Conservation (phyloP, 768 basidiomycete species). For the Boletus rubescentipes region DNA sequence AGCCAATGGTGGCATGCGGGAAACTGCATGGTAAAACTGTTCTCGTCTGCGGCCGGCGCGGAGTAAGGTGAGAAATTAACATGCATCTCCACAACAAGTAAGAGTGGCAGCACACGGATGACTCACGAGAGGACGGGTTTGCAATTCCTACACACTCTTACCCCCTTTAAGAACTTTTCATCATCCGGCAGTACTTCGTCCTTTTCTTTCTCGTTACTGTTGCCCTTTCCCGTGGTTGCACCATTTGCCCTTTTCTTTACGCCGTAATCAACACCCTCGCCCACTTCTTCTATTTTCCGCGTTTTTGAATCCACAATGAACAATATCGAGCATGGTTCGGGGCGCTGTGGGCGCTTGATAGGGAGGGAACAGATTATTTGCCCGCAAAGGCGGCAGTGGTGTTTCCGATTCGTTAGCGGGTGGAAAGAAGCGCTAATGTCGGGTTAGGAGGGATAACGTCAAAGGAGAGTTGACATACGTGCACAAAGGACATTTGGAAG, state of each 20-base stretch:
- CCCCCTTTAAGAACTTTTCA: constrained; percentile 85
- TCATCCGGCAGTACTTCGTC: constrained; percentile 51
- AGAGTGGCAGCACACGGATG: constrained; percentile 8
- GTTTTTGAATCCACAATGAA: constrained; percentile 85
- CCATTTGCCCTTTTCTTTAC: constrained; percentile 49
- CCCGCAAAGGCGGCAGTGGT: constrained; percentile 94
- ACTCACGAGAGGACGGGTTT: constrained; percentile 76
- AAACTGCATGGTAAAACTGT: constrained; percentile 70
- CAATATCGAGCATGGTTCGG: constrained; percentile 69
- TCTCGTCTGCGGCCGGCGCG: constrained; percentile 52
- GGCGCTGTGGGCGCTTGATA: constrained; percentile 66
- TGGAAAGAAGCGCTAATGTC: constrained; percentile 69
- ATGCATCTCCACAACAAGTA: neutral
- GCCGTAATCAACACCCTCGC: constrained; percentile 82
- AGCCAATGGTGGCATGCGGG: constrained; percentile 57
- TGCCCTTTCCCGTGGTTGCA: constrained; percentile 4
- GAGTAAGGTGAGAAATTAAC: neutral
- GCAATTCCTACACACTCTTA: constrained; percentile 85
- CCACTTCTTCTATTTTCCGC: constrained; percentile 79
- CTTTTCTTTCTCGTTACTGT: constrained; percentile 36
- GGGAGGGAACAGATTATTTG: constrained; percentile 89
- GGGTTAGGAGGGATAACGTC: constrained; percentile 5
- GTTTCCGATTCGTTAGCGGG: constrained; percentile 88
- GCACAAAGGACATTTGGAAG: constrained; percentile 85
- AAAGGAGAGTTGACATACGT: constrained; percentile 43